Evolutionary conservation across 2,329 filamentous ascomycete genomes (phyloP), one percentile per base, ranked within the genome.

Genomic region (Teratosphaeria epicoccoides): DNA sequence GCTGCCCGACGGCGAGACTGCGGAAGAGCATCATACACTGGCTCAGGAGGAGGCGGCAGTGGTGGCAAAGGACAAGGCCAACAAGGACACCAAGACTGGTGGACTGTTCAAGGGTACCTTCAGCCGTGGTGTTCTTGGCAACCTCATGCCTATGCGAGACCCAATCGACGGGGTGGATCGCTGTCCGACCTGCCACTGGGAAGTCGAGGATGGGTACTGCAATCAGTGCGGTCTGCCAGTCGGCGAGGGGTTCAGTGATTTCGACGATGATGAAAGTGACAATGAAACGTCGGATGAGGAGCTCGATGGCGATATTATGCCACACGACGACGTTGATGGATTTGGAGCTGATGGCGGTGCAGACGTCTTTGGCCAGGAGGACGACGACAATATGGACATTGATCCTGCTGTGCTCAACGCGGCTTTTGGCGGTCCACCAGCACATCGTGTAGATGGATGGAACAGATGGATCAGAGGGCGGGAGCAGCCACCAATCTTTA

Each of bases 51-150:
- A 85, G 64, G 76, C 77, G 9, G 73, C 77, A 37, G 71, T 72
- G 45, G 72, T 86, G 7, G 79, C 83, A 28, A 71, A 70, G 45
- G 83, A 86, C 66, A 83, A 76, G 58, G 73, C 74, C 48, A 78
- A 77, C 55, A 65, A 61, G 1, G 68, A 80, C 57, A 65, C 67
- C 4, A 66, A 64, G 43, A 72, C 67, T 24, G 77, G 77, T 20
- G 83, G 83, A 2, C 67, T 86, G 4, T 87, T 86, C 68, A 78
- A 79, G 55, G 83, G 82, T 23, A 73, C 72, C 52, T 84, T 83
- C 64, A 73, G 69, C 46, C 60, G 56, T 20, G 58, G 58, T 17
- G 51, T 49, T n/a, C 33, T 17, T 20, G 50, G 49, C 25, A 51
- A 53, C 50, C 53, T 70, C 33, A 52, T 68, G 58, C 59, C 77